Evolutionary conservation across 208 protist genomes (phyloP).

Genomic region (Crithidia fasciculata): DNA sequence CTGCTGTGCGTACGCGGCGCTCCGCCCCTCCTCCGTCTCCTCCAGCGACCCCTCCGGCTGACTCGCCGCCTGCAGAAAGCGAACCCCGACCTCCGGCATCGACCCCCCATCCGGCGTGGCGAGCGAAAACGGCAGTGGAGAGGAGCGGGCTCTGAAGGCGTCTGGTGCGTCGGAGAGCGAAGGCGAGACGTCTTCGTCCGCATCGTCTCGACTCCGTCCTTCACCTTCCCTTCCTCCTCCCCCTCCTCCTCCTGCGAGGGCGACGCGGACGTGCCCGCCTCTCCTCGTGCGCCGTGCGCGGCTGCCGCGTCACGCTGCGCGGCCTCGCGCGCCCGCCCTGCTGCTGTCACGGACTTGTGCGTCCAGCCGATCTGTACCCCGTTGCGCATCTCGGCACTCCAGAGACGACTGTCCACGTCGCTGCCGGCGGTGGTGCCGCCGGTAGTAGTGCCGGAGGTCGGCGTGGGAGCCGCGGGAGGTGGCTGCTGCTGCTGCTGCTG

Average conservation of each 20-base stretch:
- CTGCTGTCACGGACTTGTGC: constrained; percentile 27
- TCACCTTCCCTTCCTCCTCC: too few species aligned
- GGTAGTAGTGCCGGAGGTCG: constrained; percentile 12
- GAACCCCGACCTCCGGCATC: not conserved
- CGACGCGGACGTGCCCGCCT: not conserved
- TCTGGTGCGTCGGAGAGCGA: not conserved
- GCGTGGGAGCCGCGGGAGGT: not conserved
- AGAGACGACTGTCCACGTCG: constrained; percentile 21
- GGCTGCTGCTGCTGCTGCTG: not conserved
- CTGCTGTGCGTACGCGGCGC: not conserved
- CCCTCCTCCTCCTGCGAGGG: too few species aligned
- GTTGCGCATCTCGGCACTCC: constrained; percentile 24
- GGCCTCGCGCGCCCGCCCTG: constrained; percentile 6
- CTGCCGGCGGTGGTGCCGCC: constrained; percentile 15
- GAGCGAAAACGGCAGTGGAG: constrained; percentile 6
- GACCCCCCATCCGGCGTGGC: constrained; percentile 2
- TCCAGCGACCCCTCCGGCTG: not conserved
- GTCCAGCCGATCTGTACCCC: constrained; percentile 23
- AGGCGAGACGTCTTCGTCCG: not conserved
- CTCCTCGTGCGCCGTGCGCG: not conserved
- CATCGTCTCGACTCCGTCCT: not conserved
- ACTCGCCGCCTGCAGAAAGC: not conserved
- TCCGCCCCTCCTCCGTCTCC: not conserved
- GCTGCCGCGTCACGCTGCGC: not conserved
- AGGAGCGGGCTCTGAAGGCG: not conserved